Conservation (phyloP, 2,329 filamentous ascomycete species). For the Berkeleyomyces rouxiae region DNA sequence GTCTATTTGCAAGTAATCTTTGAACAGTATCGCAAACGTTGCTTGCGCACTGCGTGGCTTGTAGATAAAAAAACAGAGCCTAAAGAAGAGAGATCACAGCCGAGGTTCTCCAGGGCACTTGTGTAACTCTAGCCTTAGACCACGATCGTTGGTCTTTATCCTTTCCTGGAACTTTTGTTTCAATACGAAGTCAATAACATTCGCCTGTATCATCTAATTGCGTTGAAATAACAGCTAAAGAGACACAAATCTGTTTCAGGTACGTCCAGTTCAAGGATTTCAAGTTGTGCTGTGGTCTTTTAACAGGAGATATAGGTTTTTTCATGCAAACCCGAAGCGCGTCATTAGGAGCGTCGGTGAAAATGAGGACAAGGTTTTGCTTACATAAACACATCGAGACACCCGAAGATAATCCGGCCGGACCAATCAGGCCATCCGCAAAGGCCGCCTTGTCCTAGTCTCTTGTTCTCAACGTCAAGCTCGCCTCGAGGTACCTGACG, state of each 20-base stretch:
- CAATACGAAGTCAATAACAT: not conserved
- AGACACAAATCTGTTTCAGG: not conserved
- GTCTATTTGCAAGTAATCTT: too few relatives aligned
- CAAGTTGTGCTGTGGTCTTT: not conserved
- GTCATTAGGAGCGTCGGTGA: not conserved
- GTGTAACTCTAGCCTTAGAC: not conserved
- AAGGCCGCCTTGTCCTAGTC: not conserved
- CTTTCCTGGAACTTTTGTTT: not conserved
- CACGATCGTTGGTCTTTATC: not conserved
- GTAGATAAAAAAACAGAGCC: not conserved
- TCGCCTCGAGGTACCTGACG: not conserved
- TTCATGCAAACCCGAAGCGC: not conserved
- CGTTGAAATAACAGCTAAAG: not conserved
- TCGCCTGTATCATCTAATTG: slow-evolving; percentile 1
- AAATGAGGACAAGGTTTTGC: not conserved
- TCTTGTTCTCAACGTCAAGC: not conserved
- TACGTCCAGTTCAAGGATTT: not conserved
- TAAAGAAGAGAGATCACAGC: not conserved
- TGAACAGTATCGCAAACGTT: not conserved
- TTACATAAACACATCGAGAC: not conserved
- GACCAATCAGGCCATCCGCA: not conserved
- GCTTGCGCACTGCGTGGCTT: not conserved
- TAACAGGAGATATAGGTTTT: not conserved
- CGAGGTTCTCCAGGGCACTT: not conserved
- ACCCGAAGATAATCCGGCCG: not conserved